phyloP scores from a whole-genome alignment of 345 rosid genomes.

The Stellera chamaejasme region DNA sequence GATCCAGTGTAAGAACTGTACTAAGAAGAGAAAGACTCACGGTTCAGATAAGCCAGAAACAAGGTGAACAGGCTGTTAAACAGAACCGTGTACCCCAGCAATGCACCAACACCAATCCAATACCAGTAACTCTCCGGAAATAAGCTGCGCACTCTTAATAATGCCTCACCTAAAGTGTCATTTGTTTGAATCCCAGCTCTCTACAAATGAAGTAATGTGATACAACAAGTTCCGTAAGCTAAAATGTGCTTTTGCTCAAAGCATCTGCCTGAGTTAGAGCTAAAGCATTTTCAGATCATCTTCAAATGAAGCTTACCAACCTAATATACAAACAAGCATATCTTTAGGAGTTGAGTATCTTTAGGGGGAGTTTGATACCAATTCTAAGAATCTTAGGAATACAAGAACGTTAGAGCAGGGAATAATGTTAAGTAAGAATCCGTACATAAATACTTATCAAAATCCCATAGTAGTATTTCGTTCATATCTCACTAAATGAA shows the following conservation, averaged over 20 bases:
- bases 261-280: no score
- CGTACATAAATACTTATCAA: no score
- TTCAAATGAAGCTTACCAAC: conserved; percentile 1
- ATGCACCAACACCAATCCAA: conserved; percentile 93
- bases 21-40: conserved; percentile 42
- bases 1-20: conserved; percentile 6
- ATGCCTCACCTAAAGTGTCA: conserved; percentile 52
- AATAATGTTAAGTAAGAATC: no score
- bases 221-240: conserved; percentile 11
- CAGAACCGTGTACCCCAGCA: conserved; percentile 78
- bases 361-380: no score
- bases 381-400: no score
- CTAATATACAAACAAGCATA: neutral
- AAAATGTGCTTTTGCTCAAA: neutral
- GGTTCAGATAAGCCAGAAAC: conserved; percentile 69
- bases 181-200: conserved; percentile 37
- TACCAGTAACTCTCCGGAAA: conserved; percentile 88
- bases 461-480: no score
- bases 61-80: conserved; percentile 68
- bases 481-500: no score
- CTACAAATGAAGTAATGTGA: conserved; percentile 30
- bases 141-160: conserved; percentile 63
- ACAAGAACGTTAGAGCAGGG: no score
- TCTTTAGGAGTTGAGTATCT: no score
- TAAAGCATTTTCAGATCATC: neutral